Evolutionary conservation across 768 basidiomycete genomes (phyloP), one percentile per base, ranked within the genome.

Genomic region (Russula griseocarnosa): DNA sequence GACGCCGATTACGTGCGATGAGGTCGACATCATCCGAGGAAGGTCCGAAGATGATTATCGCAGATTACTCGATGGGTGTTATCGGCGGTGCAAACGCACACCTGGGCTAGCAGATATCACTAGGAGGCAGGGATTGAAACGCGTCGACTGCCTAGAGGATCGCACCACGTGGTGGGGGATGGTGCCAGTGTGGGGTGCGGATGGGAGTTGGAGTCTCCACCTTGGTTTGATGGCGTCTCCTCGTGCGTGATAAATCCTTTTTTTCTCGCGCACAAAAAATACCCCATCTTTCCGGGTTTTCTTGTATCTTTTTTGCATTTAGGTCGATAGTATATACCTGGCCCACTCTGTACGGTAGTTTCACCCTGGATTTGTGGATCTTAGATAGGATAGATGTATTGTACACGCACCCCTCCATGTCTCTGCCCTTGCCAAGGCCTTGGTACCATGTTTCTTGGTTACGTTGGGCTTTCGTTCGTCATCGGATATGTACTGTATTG

Each of bases 91-190:
- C 36, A 8, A 7, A 13, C 46, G 57, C 14, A 20, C 55, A 8
- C 57, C 60, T 9, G 65, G 65, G n/a, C 32, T 66, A 22, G 53
- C 61, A 7, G 67, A 66, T 28, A 62, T 62, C 44, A 58, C 66
- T 5, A 54, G 61, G 50, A 49, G 57, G 28, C 65, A 66, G 30
- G 67, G 67, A 3, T 52, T 66, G 53, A 68, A 54, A 38, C 65
- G 67, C 34, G 34, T 68, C 7, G 67, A 68, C 26, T 62, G 65
- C 26, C 61, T 68, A 1, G 65, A 59, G 20, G 49, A 49, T 26
- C 36, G 64, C 24, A 66, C 61, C 8, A 46, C 51, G 30, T 68
- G 60, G 55, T 58, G 60, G 56, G 67, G 67, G 30, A 18, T 59
- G 52, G 55, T 52, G 64, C 52, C 60, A 18, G 51, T 61, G 14